Conservation (phyloP, 2,329 filamentous ascomycete species). For the Cladophialophora carrionii region DNA sequence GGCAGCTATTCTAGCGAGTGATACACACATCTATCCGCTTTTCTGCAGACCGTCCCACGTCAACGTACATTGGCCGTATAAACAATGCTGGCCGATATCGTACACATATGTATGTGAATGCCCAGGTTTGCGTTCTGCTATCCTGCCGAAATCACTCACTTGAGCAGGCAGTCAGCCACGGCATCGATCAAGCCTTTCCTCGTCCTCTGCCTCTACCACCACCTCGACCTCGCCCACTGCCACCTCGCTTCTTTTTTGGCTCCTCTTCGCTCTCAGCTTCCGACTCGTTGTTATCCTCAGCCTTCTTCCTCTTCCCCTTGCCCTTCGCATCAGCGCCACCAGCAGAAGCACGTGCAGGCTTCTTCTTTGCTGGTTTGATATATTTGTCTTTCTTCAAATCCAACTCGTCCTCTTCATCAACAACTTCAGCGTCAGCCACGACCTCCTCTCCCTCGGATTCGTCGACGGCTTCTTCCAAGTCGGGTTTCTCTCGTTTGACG, state of each 20-base stretch:
- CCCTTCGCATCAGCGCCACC: slow-evolving; percentile 48
- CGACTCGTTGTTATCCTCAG: slow-evolving; percentile 27
- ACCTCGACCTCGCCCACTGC: slow-evolving; percentile 18
- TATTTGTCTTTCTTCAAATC: slow-evolving; percentile 95
- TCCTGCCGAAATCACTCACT: not conserved
- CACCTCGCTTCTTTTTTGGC: slow-evolving; percentile 32
- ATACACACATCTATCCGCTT: not conserved
- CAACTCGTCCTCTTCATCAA: slow-evolving; percentile 70
- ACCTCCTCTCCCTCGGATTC: slow-evolving; percentile 73
- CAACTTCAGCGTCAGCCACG: slow-evolving; percentile 53
- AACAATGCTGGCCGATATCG: not conserved
- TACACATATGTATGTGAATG: not conserved
- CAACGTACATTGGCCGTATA: not conserved
- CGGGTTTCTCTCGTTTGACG: slow-evolving; percentile 73
- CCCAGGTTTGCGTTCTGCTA: not conserved
- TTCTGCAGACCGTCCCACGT: not conserved
- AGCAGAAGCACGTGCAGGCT: slow-evolving; percentile 52
- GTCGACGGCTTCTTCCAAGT: slow-evolving; percentile 94
- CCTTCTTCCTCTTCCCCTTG: slow-evolving; percentile 39
- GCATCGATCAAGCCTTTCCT: slow-evolving; percentile 12
- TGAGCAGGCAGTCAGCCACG: not conserved
- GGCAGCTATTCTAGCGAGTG: not conserved
- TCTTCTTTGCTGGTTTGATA: slow-evolving; percentile 86
- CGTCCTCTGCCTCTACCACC: slow-evolving; percentile 31
- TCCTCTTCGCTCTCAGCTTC: slow-evolving; percentile 22